Evolutionary conservation across 768 basidiomycete species (phyloP).

Genomic region (Clitopilus hobsonii): DNA sequence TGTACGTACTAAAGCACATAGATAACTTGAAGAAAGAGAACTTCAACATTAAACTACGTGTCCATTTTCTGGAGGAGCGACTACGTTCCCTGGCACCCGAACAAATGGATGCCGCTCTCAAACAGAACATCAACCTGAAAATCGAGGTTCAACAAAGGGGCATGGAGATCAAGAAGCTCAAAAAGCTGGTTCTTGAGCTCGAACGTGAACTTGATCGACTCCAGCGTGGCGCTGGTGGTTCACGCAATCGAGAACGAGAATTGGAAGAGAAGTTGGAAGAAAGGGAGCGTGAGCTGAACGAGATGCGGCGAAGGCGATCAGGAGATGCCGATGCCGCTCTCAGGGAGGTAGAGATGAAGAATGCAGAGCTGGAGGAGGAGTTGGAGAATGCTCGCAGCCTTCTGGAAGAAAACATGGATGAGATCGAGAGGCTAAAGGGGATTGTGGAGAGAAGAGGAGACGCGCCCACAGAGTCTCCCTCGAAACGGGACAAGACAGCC

Average conservation of each 20-base stretch:
- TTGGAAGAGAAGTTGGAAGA: slow-evolving; percentile 75
- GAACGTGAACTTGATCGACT: slow-evolving; percentile 74
- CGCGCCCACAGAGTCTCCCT: slow-evolving; percentile 32
- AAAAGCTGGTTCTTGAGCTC: slow-evolving; percentile 81
- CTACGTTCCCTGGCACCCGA: slow-evolving; percentile 87
- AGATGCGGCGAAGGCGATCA: slow-evolving; percentile 50
- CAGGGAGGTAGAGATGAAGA: slow-evolving; percentile 53
- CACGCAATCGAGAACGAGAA: slow-evolving; percentile 59
- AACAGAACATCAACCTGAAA: slow-evolving; percentile 91
- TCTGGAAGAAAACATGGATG: slow-evolving; percentile 79
- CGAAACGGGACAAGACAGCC: slow-evolving; percentile 37
- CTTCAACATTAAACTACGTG: slow-evolving; percentile 92
- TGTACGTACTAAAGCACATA: slow-evolving; percentile 64
- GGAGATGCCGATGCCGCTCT: slow-evolving; percentile 47
- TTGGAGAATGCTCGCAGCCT: slow-evolving; percentile 65
- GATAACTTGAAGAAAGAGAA: slow-evolving; percentile 96
- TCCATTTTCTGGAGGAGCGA: slow-evolving; percentile 93
- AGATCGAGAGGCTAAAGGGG: slow-evolving; percentile 70
- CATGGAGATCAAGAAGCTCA: slow-evolving; percentile 88
- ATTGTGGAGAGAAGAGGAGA: slow-evolving; percentile 56
- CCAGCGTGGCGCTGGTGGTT: slow-evolving; percentile 44
- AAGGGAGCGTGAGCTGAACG: slow-evolving; percentile 62
- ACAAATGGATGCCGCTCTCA: slow-evolving; percentile 86
- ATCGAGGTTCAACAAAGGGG: slow-evolving; percentile 87
- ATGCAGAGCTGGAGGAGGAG: slow-evolving; percentile 68